Evolutionary conservation across 2,329 filamentous ascomycete genomes (phyloP), one percentile per base, ranked within the genome.

Genomic region (Aspergillus sp.): DNA sequence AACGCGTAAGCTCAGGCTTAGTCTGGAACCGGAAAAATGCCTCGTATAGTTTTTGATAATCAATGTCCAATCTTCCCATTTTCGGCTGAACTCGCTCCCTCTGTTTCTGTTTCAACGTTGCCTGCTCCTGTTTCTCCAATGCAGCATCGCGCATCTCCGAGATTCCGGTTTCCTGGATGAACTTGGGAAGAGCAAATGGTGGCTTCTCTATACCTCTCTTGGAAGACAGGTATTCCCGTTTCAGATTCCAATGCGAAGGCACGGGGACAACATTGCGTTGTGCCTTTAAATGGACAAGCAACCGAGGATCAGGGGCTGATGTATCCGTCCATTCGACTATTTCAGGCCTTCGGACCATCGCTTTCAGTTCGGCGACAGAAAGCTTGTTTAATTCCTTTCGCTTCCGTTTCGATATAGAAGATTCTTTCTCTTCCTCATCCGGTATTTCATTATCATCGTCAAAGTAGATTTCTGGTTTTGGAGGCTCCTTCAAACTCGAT

Each of bases 11-110:
- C 68, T 92, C 89, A 0, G 95, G 95, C 78, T 99, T 99, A 43
- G 92, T 96, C 79, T 99, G 95, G 74, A 97, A 96, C 61, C 92
- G 87, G 82, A 99, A 99, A 82, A 99, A 99, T 4, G 95, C 95
- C 74, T 98, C 95, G 79, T 98, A 98, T 57, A 98, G 87, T 76
- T 95, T 97, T 74, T 97, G 92, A 76, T 99, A 99, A 77, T 99
- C 95, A 67, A 99, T 98, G 75, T 99, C 95, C 54, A 99, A 84
- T 76, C 95, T 96, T 63, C 95, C 95, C 85, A 97, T 95, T 79
- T 98, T 98, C 28, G 92, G 92, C 64, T 92, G 89, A 12, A 99
- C 95, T 49, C 95, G 86, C 77, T 97, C 95, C 52, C 95, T 87
- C 79, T 97, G 93, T 77, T 96, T 97, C 76, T 97, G 93, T 79